Evolutionary conservation across 2,329 filamentous ascomycete genomes (phyloP), one percentile per base, ranked within the genome.

Genomic region (Acarospora socialis): DNA sequence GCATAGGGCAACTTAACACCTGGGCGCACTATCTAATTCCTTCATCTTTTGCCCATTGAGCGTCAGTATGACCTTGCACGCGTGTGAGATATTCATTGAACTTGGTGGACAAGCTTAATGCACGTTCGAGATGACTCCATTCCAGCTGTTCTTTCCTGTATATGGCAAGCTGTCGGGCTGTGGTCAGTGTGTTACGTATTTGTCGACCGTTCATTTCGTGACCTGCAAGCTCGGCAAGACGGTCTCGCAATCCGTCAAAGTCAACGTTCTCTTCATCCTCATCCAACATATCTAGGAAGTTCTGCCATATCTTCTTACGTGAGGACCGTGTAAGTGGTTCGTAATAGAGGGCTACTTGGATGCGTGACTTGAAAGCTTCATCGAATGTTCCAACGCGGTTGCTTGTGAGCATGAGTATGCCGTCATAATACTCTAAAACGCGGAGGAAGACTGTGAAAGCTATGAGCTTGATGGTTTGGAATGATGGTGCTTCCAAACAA

Each of bases 391-490:
- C 37, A 18, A 54, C 40, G 2, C 54, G 47, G 30, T 55, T 57
- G 27, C 47, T 54, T 3, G 53, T 57, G 1, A 59, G 45, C 27
- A 59, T 46, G 15, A 57, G 43, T 14, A 55, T 46, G 12, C 54
- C 55, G 26, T 51, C 35, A 39, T 51, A 56, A 38, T 56, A 57
- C 39, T 59, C 52, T 7, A 58, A 44, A 2, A 48, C 43, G 5
- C 54, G 47, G 7, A 59, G 43, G 41, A 57, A 56, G 22, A 57
- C 45, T 15, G n/a, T n/a, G n/a, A n/a, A 17, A 34, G n/a, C n/a
- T n/a, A n/a, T n/a, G n/a, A n/a, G n/a, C n/a, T n/a, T n/a, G n/a
- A n/a, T n/a, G n/a, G n/a, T n/a, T n/a, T n/a, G n/a, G n/a, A n/a
- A n/a, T n/a, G n/a, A n/a, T n/a, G n/a, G n/a, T n/a, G n/a, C n/a